Percentiles rank a stretch among this genome's conserved stretches.
These are phyloP conservation scores for Erodium moschatum DNA, from an alignment of 441 rosid species.

Conservation along the genomic window DNA sequence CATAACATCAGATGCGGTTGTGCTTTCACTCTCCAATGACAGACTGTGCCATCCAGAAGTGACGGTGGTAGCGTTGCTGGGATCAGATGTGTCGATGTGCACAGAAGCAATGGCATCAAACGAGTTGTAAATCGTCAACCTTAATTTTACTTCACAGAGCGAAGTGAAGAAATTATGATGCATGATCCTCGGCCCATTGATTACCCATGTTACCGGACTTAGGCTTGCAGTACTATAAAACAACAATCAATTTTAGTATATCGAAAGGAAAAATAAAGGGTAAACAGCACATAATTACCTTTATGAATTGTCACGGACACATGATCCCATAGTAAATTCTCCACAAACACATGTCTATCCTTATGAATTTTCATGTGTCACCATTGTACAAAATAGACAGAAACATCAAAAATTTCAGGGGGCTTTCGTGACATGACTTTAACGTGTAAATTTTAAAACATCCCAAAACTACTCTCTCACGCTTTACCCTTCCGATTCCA, in stretches of 20 bases:
- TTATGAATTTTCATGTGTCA: background rate
- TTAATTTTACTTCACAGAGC: constrained; percentile 55
- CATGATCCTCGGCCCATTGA: constrained; percentile 52
- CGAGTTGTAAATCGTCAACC: constrained; percentile 68
- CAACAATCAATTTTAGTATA: background rate
- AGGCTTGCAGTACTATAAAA: constrained; percentile 37
- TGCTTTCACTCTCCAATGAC: constrained; percentile 46
- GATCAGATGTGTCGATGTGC: constrained; percentile 42
- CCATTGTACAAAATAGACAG: too few relatives aligned
- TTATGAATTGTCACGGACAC: too few relatives aligned
- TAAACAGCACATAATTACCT: too few relatives aligned
- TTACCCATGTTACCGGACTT: constrained; percentile 64
- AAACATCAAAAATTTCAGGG: too few relatives aligned
- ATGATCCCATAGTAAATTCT: too few relatives aligned
- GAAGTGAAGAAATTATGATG: constrained; percentile 55
- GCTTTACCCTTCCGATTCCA: too few relatives aligned
- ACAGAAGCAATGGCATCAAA: constrained; percentile 41
- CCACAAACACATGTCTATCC: too few relatives aligned
- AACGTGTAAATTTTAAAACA: too few relatives aligned
- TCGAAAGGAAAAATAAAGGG: constrained; percentile 2
- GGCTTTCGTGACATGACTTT: too few relatives aligned
- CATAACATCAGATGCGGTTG: constrained; percentile 37
- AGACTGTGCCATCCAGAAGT: constrained; percentile 59
- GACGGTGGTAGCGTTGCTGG: constrained; percentile 22
- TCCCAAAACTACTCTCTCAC: too few relatives aligned